phyloP scores from a whole-genome alignment of 2,329 filamentous ascomycete species.

The Xylaria arbuscula region DNA sequence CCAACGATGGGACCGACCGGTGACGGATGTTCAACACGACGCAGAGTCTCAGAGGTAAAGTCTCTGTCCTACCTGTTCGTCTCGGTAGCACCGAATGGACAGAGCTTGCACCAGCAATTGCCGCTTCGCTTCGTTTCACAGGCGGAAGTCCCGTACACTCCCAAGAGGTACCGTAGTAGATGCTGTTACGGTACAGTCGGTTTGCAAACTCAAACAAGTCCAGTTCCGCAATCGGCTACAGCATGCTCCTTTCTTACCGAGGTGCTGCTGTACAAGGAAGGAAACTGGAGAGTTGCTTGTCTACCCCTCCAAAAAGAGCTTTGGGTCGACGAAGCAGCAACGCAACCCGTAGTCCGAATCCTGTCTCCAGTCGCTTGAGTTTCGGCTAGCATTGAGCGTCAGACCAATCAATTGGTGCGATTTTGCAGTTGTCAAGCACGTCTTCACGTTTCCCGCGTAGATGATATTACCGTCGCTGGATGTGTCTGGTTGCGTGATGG shows the following conservation, averaged over 20 bases:
- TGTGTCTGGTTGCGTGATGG: constrained; percentile 2
- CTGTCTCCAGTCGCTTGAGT: not conserved
- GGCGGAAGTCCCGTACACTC: not conserved
- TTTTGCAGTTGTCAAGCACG: not conserved
- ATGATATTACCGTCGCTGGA: not conserved
- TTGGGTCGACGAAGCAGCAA: not conserved
- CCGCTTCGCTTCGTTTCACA: not conserved
- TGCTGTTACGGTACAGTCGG: not conserved
- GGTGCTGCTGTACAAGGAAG: not conserved
- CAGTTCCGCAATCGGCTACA: not conserved
- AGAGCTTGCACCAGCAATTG: not conserved
- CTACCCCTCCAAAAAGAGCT: not conserved
- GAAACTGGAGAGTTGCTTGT: not conserved
- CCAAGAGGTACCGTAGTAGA: not conserved
- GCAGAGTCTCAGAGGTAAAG: not conserved
- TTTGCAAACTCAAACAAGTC: constrained; percentile 1
- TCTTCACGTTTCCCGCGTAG: not conserved
- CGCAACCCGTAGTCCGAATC: not conserved
- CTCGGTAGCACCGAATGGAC: constrained; percentile 1
- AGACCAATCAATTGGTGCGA: not conserved
- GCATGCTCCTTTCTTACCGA: not conserved
- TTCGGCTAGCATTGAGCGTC: constrained; percentile 2
- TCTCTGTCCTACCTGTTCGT: not conserved
- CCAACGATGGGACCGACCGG: not conserved
- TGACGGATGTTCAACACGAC: not conserved